Conservation (phyloP, 768 basidiomycete genomes). For the Leccinum boreale region DNA sequence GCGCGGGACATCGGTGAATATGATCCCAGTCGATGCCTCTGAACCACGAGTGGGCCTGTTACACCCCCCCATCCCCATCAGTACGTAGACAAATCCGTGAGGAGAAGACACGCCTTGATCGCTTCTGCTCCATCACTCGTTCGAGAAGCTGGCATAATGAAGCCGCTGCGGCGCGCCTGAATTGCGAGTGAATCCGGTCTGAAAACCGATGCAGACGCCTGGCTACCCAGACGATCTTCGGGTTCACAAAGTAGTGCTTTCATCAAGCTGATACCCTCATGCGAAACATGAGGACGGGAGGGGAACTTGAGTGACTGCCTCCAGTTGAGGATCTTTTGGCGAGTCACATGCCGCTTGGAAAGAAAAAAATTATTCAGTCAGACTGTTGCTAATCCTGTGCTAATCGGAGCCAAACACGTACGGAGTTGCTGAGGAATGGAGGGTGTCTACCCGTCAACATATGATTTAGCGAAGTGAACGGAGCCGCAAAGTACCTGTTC, state of each 20-base stretch:
- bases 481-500: slow-evolving; percentile 29
- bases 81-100: slow-evolving; percentile 12
- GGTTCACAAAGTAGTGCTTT: slow-evolving; percentile 90
- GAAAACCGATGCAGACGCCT: slow-evolving; percentile 60
- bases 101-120: slow-evolving; percentile 64
- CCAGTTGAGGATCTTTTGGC: slow-evolving; percentile 98
- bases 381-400: slow-evolving; percentile 19
- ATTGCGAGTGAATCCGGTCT: slow-evolving; percentile 77
- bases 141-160: slow-evolving; percentile 49
- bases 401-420: slow-evolving; percentile 37
- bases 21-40: slow-evolving; percentile 86
- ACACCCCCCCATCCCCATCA: slow-evolving; percentile 13
- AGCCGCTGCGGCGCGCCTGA: slow-evolving; percentile 72
- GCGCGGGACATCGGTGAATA: slow-evolving; percentile 79
- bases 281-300: slow-evolving; percentile 74
- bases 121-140: slow-evolving; percentile 82
- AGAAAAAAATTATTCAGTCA: slow-evolving; percentile 8
- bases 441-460: slow-evolving; percentile 61
- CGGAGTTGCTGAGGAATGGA: slow-evolving; percentile 93
- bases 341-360: slow-evolving; percentile 80
- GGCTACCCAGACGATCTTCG: slow-evolving; percentile 88
- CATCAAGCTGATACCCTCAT: slow-evolving; percentile 86
- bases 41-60: slow-evolving; percentile 86
- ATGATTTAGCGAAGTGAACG: slow-evolving; percentile 26
- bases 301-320: slow-evolving; percentile 86